Conservation (phyloP, 495 filamentous ascomycete species). For the Xylaria intraflava region DNA sequence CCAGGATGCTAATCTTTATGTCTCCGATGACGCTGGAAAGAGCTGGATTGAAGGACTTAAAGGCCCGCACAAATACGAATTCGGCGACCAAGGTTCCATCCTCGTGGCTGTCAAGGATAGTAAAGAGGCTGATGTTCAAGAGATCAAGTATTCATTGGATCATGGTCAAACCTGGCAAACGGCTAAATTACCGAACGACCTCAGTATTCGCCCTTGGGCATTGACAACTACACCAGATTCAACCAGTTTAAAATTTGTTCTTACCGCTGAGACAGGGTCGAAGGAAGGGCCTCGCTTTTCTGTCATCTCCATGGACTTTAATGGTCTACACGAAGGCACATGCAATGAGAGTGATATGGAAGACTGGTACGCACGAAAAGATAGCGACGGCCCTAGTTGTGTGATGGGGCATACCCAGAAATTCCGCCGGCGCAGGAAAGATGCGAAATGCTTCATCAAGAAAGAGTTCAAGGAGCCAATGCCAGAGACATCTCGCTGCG, state of each 20-base stretch:
- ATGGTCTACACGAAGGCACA: conserved; percentile 68
- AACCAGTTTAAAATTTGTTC: conserved; percentile 79
- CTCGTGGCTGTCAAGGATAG: conserved; percentile 76
- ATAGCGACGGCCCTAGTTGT: conserved; percentile 75
- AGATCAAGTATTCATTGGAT: conserved; percentile 73
- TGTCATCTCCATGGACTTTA: conserved; percentile 75
- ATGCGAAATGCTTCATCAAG: conserved; percentile 82
- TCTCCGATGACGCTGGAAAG: conserved; percentile 85
- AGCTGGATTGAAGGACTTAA: conserved; percentile 70
- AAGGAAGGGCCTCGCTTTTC: conserved; percentile 42
- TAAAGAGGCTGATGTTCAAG: conserved; percentile 43
- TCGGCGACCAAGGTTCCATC: conserved; percentile 85
- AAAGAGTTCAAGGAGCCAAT: conserved; percentile 71
- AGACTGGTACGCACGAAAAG: conserved; percentile 74
- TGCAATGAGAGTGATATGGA: conserved; percentile 80
- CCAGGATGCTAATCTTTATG: conserved; percentile 66
- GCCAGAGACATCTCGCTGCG: conserved; percentile 60
- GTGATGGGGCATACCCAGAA: conserved; percentile 92
- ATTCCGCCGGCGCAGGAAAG: conserved; percentile 72
- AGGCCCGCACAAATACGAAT: conserved; percentile 89
- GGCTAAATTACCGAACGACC: conserved; percentile 52
- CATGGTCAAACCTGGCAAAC: conserved; percentile 77
- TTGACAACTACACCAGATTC: conserved; percentile 87
- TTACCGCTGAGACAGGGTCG: conserved; percentile 47
- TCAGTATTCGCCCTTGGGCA: conserved; percentile 56